Base-by-base conservation (phyloP, 73 alveolate species). In the Paramecium bursaria region DNA sequence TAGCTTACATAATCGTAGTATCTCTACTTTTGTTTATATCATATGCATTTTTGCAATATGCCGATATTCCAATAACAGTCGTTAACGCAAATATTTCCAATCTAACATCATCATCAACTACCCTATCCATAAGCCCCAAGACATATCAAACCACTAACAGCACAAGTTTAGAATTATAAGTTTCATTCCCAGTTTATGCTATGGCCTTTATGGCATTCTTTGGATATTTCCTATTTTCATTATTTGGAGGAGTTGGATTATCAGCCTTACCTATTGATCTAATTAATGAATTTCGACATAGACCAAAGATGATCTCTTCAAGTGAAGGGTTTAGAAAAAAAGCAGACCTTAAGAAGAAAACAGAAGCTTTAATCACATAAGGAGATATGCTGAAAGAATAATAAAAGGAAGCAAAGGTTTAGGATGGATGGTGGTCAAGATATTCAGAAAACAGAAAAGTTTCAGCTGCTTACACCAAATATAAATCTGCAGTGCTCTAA, bases 191-290 rank as follows among this genome's bases (percentile, higher is more conserved):
- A 26, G 91, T 91, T 46, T 91, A 90, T 74, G 94, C 85, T 10
- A 91, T 91, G 92, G 96, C 93, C 1, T 53, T 91, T 27, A 74
- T 90, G 55, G 47, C 91, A 26, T 91, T 90, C 54, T 48, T 92
- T n/a, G 98, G 98, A 3, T 86, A 88, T 94, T 94, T 73, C 53
- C 42, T 94, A 33, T 80, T 94, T 22, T 87, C 90, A 15, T 44
- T 90, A 17, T 94, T 94, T 87, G 90, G 91, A 2, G 98, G 98
- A 4, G 91, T 94, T 14, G 98, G 98, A 6, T 86, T 92, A 11
- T 61, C 88, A 13, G 96, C 97, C 0, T 25, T 94, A n/a, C 98
- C 98, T 9, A 54, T 94, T 1, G 98, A 92, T 53, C 51, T 92
- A 35, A 94, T 94, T 7, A 85, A 87, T 44, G 82, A 76, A 29